Conservation (phyloP, 179 eudicot species). For the Beta macrorhiza region DNA sequence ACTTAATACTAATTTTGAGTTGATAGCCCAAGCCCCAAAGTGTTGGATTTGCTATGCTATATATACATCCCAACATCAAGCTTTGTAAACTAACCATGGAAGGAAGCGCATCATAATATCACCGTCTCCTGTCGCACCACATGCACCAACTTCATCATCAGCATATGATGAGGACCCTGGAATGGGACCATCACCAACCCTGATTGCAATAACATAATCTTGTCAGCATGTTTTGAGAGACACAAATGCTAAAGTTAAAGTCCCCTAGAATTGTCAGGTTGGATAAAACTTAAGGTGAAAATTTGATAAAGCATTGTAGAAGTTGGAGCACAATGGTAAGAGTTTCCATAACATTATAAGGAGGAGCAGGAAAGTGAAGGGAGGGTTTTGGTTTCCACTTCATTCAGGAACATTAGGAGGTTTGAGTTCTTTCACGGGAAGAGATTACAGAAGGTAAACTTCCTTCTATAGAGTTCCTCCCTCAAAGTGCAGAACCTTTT, state of each 20-base stretch:
- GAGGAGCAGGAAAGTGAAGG: neutral
- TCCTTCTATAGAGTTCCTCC: neutral
- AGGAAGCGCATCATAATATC: slow-evolving; percentile 99
- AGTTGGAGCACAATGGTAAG: neutral
- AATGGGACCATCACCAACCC: slow-evolving; percentile 99
- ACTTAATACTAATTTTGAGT: neutral
- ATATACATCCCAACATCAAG: neutral
- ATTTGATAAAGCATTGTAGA: neutral
- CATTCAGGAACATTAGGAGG: neutral
- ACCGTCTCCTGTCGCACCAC: slow-evolving; percentile 98
- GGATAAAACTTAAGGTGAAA: neutral
- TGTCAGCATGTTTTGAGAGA: slow-evolving; percentile 23
- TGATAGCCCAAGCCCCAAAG: neutral
- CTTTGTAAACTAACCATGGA: slow-evolving; percentile 57
- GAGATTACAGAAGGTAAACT: neutral
- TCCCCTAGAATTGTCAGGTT: neutral
- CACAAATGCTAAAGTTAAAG: neutral
- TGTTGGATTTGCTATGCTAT: neutral
- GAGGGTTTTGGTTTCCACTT: neutral
- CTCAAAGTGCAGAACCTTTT: neutral
- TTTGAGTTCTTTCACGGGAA: neutral
- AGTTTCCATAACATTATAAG: neutral
- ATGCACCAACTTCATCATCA: slow-evolving; percentile 87
- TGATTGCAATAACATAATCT: slow-evolving; percentile 27
- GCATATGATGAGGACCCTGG: slow-evolving; percentile 95